Evolutionary conservation across 2,329 filamentous ascomycete species (phyloP), one percentile per base, ranked within the genome.

Genomic region (Fusarium anthophilum): DNA sequence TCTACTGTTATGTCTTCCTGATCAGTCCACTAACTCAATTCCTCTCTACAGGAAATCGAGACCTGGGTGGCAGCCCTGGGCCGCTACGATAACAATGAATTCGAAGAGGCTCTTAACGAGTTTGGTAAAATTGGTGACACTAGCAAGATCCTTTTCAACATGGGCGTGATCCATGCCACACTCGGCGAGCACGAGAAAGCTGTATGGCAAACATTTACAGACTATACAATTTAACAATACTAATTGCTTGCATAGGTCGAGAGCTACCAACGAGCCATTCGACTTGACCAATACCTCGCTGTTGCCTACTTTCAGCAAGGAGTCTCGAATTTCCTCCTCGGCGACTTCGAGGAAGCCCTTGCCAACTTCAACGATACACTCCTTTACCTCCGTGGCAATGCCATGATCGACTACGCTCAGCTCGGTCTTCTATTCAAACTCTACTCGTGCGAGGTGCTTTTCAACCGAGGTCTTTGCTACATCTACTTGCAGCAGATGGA

Each of bases 311-410:
- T 99, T 83, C 96, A 99, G 81, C 94, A 98, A 83, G 96, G 96
- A 48, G 96, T 99, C 24, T 98, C 96, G 63, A 99, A 98, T 82
- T 99, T 99, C 83, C 87, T 99, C 56, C 90, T 98, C 63, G 96
- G 96, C 68, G 96, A 99, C 81, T 98, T 98, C 77, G 95, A 98
- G 82, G 96, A 98, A 83, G 96, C 96, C 24, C 87, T 98, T 70
- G 95, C 95, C 76, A 98, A 98, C 84, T 99, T 99, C 88, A 99
- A 99, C 86, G 96, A 99, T 81, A 98, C 96, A 1, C 87, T 99
- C 45, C 86, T 98, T 47, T 98, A 98, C 83, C 89, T 99, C 51
- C 91, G 96, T 79, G 96, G 96, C 71, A 98, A 99, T 86, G 95
- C 94, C 64, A 94, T 96, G 85, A 99, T 99, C 83, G 95, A 99